Base-by-base conservation (phyloP, 2,329 filamentous ascomycete genomes). In the Pseudocercospora vitis region DNA sequence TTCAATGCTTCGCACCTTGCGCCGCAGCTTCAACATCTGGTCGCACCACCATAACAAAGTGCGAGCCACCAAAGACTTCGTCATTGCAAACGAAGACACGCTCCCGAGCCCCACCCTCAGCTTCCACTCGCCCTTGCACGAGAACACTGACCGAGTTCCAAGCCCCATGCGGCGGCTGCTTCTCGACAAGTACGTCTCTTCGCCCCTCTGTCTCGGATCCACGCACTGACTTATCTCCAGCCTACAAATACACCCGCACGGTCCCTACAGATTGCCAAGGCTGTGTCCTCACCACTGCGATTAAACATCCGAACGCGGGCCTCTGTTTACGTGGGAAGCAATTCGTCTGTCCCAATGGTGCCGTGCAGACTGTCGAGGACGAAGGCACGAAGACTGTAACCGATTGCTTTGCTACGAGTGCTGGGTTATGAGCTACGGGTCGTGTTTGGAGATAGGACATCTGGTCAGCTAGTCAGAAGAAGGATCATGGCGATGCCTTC, bases 1-100 rank as follows among this genome's bases (percentile, higher is more conserved):
- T 56, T 8, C 29, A 28, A n/a, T 57, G 54, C 21, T 53, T 57
- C 12, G 50, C 40, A 2, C 46, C 54, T 11, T 53, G 54, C 21
- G 50, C 46, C 5, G 35, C 21, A n/a, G 21, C 50, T 12, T 26
- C 32, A 16, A 53, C 50, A 3, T 32, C 48, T 4, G 42, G 52
- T 33, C 31, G 24, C 12, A 55, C 35, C 11, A 50, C 55, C 19
- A 21, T 52, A 2, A 47, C 28, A 42, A 53, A 39, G 21, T 60
- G 47, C 21, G 4, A 6, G 8, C 12, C 37, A 42, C 24, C 37
- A 12, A 18, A 18, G 3, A 42, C 19, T 12, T 21, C 37, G 1
- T 42, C 37, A 2, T n/a, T 24, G 19, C n/a, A 6, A 18, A 23
- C 2, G 9, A 21, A 24, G 9, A 12, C 12, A 11, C 35, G 35